Evolutionary conservation across 2,329 filamentous ascomycete species (phyloP).

Genomic region (Botrytis deweyae): DNA sequence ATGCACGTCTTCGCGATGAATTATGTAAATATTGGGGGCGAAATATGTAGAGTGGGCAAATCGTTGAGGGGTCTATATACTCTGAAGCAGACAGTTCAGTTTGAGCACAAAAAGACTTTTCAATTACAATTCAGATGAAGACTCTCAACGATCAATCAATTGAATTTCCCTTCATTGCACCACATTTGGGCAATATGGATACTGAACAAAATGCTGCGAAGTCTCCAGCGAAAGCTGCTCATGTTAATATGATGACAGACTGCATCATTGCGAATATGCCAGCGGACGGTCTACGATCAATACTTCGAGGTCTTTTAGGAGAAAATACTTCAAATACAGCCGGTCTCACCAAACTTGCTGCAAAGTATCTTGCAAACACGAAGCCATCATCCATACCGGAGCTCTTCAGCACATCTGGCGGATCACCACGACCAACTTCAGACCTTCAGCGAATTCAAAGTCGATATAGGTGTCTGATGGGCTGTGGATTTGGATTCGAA

Average conservation of each 20-base stretch:
- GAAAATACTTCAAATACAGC: conserved; percentile 38
- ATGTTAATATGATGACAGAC: conserved; percentile 50
- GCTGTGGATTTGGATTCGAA: conserved; percentile 39
- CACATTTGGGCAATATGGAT: conserved; percentile 6
- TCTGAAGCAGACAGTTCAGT: not conserved
- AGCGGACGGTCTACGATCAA: conserved; percentile 42
- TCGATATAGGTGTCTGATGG: conserved; percentile 39
- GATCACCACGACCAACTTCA: conserved; percentile 9
- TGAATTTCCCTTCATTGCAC: not conserved
- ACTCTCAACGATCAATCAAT: conserved; percentile 9
- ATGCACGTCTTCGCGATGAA: not conserved
- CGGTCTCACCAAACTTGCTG: conserved; percentile 39
- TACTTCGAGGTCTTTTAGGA: conserved; percentile 40
- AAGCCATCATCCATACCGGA: conserved; percentile 27
- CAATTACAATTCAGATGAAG: not conserved
- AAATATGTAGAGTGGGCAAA: not conserved
- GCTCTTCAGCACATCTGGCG: conserved; percentile 23
- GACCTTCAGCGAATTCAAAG: conserved; percentile 28
- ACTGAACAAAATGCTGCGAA: not conserved
- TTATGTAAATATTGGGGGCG: not conserved
- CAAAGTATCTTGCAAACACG: conserved; percentile 35
- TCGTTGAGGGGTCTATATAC: not conserved
- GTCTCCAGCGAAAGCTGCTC: conserved; percentile 37
- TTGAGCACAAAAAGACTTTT: not conserved
- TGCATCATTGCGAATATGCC: conserved; percentile 47